Base-by-base conservation (phyloP, 345 rosid genomes). In the Camelina sativa region DNA sequence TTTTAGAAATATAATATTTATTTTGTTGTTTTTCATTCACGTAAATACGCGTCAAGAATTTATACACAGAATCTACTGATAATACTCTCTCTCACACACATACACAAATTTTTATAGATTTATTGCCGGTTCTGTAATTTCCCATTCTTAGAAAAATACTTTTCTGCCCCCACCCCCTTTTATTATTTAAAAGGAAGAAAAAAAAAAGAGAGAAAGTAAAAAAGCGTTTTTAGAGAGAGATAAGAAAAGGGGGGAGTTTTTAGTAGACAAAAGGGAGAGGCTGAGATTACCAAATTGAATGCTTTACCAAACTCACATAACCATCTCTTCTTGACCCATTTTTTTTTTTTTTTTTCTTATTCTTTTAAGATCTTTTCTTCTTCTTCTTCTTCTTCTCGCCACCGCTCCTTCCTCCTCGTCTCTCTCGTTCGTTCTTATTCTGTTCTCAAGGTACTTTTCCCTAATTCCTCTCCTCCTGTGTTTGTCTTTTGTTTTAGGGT, bases 301-400 rank as follows among this genome's bases (percentile, higher is more conserved):
- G 88, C 89, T 82, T 85, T 83, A 91, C 93, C 96, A 76, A 89
- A 89, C 91, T 80, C 89, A 69, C 63, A 78, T 52, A 57, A 47
- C 70, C n/a, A 44, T 46, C 37, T 34, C 37, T 48, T 55, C 64
- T 55, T 73, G 51, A 73, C 64, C 41, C 40, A 3, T 7, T 55
- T 75, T 72, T 82, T 61, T 60, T 59, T 62, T 23, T 80, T 47
- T 50, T 53, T 60, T 62, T 62, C 30, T 80, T 47, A 44, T 53
- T 56, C 51, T 44, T 19, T 58, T 34, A 28, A 28, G 30, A 28
- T 28, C 30, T 52, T 40, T 69, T 69, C 75, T 37, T 40, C 80
- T 51, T 56, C 58, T 34, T 34, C 4, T 57, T 57, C 41, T 16
- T 58, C 28, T 59, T 32, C 73, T 38, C 48, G 47, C 82, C 59